Conservation (phyloP, 164 flowering plant species). For the Vitis amurensis region DNA sequence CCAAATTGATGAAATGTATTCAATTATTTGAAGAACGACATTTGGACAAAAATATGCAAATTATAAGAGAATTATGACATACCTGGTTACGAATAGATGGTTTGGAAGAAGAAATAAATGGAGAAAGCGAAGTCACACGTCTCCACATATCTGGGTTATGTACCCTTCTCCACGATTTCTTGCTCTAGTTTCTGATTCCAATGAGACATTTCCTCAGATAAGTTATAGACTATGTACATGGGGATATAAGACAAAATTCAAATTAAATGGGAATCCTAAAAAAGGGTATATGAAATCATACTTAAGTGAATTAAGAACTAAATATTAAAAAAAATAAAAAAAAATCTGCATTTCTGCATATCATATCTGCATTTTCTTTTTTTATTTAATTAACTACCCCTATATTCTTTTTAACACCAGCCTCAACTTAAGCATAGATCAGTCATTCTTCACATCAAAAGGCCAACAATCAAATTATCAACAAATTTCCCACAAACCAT, state of each 20-base stretch:
- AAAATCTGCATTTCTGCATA: no score
- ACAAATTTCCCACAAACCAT: no score
- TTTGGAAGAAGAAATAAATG: conserved; percentile 23
- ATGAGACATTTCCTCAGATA: conserved; percentile 20
- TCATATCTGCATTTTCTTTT: no score
- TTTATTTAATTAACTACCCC: not conserved
- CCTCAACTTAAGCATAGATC: not conserved
- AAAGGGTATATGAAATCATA: no score
- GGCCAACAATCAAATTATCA: no score
- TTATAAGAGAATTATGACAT: not conserved
- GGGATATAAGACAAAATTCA: not conserved
- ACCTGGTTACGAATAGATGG: conserved; percentile 31
- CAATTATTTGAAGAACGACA: no score
- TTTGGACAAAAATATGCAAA: no score
- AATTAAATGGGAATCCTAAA: no score
- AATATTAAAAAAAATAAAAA: no score
- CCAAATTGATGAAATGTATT: no score
- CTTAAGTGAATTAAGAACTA: no score
- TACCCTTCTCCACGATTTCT: not conserved
- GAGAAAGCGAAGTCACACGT: conserved; percentile 37
- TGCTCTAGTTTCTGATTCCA: not conserved
- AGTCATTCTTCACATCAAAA: no score
- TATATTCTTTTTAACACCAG: not conserved
- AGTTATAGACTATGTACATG: not conserved
- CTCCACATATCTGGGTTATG: conserved; percentile 37